Evolutionary conservation across 176 grass and related monocot species (phyloP), one percentile per base, ranked within the genome.

Genomic region (Pharus latifolius): DNA sequence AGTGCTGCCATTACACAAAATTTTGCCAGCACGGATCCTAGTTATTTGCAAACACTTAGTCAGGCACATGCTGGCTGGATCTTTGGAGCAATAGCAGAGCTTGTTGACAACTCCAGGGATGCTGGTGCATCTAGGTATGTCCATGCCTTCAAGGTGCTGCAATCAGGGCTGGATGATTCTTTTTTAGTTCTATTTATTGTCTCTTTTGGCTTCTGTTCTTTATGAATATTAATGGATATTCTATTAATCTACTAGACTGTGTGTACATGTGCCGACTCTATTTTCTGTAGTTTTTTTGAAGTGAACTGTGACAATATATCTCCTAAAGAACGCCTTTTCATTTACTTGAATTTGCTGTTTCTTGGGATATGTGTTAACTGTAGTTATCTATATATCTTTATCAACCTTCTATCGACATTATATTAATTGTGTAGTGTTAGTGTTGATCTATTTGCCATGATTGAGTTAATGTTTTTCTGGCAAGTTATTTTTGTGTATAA

Each of bases 41-140:
- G 84, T 56, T 96, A 96, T 75, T 71, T 96, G 56, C 70, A 61
- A 26, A 96, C 92, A 43, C 85, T 96, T n/a, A 86, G 92, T 66
- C 88, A 96, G 63, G 81, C 88, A 72, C 92, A 88, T 81, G 92
- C 84, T 58, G 61, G 81, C 32, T 96, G 92, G 92, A 88, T 96
- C 28, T 96, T 96, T 83, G 92, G 92, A 65, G 92, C 85, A 60
- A 73, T 96, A 74, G 88, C 92, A 63, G 92, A 96, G 82, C 82
- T 96, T 50, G 81, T 96, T 57, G 92, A 96, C 59, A 91, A 96
- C 70, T 96, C 92, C 38, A 86, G 79, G 75, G 92, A 96, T 83
- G 92, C 92, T 46, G 78, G 72, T 55, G 82, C 92, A 51, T 80
- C 75, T 42, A 84, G 91, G 91, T 96, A 85, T 33, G 40, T 31